These are phyloP conservation scores for Albugo candida DNA, from an alignment of 352 stramenopile species.

Conservation along the genomic window DNA sequence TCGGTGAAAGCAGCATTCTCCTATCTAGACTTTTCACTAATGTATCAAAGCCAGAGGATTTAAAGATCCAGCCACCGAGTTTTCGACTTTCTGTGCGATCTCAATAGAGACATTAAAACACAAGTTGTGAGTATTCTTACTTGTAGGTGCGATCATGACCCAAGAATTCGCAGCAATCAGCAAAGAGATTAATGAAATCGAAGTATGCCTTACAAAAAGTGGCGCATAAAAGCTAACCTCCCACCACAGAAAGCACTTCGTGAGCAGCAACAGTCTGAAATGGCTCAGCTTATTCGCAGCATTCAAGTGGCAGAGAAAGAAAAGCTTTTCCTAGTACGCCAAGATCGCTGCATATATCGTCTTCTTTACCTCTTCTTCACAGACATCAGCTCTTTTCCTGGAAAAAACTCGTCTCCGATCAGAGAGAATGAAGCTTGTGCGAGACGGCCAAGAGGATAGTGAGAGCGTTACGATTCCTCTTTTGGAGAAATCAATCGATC, in stretches of 20 bases:
- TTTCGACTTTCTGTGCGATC: too few relatives aligned
- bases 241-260: conserved; percentile 10
- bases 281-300: conserved; percentile 46
- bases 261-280: conserved; percentile 13
- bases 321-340: conserved; percentile 44
- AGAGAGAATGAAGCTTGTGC: conserved; percentile 15
- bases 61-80: too few relatives aligned
- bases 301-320: conserved; percentile 65
- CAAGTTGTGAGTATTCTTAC: too few relatives aligned
- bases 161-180: conserved; percentile 40
- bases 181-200: conserved; percentile 43
- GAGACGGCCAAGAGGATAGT: conserved; percentile 12
- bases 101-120: too few relatives aligned
- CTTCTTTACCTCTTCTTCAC: background rate
- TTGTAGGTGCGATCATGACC: conserved; percentile 34
- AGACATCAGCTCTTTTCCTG: conserved; percentile 64
- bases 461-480: conserved; percentile 16
- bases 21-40: too few relatives aligned
- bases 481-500: conserved; percentile 36
- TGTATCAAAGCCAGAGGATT: too few relatives aligned
- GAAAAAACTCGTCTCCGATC: conserved; percentile 57
- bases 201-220: conserved; percentile 11
- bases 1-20: too few relatives aligned
- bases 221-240: background rate
- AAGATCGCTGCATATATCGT: background rate